Conservation (phyloP, 2,329 filamentous ascomycete genomes). For the Hirsutella thompsonii region DNA sequence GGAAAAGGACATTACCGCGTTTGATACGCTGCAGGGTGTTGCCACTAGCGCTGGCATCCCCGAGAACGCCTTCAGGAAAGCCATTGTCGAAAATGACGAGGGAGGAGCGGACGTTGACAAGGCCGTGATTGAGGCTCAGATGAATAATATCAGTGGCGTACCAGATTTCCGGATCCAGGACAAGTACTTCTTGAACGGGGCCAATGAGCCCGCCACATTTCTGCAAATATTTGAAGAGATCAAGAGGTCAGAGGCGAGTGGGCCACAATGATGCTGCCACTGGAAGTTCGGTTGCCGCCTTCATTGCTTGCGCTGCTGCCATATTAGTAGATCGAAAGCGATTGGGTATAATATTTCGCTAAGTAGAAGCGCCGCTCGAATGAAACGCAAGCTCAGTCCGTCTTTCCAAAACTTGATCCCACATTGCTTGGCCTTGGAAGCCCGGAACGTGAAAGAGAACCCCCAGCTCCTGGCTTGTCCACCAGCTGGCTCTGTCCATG, state of each 20-base stretch:
- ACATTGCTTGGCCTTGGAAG: constrained; percentile 21
- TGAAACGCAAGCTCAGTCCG: constrained; percentile 21
- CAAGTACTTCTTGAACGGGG: constrained; percentile 53
- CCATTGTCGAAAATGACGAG: constrained; percentile 30
- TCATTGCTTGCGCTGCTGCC: too few relatives aligned
- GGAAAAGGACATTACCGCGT: constrained; percentile 28
- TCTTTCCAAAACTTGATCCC: constrained; percentile 23
- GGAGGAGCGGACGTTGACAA: constrained; percentile 26
- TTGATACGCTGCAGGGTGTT: constrained; percentile 20
- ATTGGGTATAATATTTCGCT: too few relatives aligned
- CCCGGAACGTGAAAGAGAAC: constrained; percentile 40
- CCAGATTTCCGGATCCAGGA: constrained; percentile 63
- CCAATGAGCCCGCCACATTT: constrained; percentile 53
- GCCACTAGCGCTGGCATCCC: constrained; percentile 33
- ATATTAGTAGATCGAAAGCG: too few relatives aligned
- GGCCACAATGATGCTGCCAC: too few relatives aligned
- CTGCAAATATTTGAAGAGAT: constrained; percentile 51
- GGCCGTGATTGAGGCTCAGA: constrained; percentile 14
- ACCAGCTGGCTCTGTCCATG: constrained; percentile 77
- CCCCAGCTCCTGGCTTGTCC: constrained; percentile 73
- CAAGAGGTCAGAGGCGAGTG: constrained; percentile 12
- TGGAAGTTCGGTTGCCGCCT: too few relatives aligned
- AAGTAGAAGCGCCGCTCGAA: constrained; percentile 5
- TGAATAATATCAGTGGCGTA: constrained; percentile 44
- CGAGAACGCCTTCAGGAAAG: constrained; percentile 19